Evolutionary conservation across 352 stramenopile species (phyloP), one percentile per base, ranked within the genome.

Genomic region (Saprolegnia diclina): DNA sequence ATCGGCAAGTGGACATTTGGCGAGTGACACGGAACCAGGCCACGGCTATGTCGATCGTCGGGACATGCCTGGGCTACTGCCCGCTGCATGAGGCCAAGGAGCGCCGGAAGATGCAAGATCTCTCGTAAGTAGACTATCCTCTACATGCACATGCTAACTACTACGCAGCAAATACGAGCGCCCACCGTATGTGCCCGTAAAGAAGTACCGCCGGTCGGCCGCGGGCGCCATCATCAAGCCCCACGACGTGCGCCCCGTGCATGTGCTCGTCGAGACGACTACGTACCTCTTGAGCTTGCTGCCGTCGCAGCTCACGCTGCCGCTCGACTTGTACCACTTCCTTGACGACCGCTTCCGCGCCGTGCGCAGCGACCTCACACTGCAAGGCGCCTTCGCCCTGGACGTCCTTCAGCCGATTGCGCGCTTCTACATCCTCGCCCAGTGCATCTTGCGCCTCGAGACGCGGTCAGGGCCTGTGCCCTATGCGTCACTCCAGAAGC

Each of bases 281-380:
- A 19, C 62, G n/a, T 42, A 69, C 21, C 35, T 69, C n/a, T 22
- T 69, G 18, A 61, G 29, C 7, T n/a, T 69, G 5, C 37, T 69
- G 37, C 63, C 63, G 29, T 54, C 32, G 10, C n/a, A 69, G 35
- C 24, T 69, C n/a, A n/a, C 46, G 16, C 42, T 69, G 35, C 45
- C 63, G 13, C 14, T 69, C 9, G 63, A 69, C 50, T 69, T 69
- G 63, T 69, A 69, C 29, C 63, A 69, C 24, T 69, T 69, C 24
- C 26, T 69, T 6, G 63, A 69, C 53, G 48, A 69, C 52, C 63
- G 63, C 7, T 69, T 69, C 38, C 63, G 63, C 19, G 63, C 63
- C 1, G 61, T 69, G 22, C 63, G 63, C 5, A 69, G 42, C n/a
- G 63, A 69, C 53, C 62, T 69, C 11, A 52, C 52, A 4, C 63